Evolutionary conservation across 768 basidiomycete genomes (phyloP).

Genomic region (Botryobasidium botryosum): DNA sequence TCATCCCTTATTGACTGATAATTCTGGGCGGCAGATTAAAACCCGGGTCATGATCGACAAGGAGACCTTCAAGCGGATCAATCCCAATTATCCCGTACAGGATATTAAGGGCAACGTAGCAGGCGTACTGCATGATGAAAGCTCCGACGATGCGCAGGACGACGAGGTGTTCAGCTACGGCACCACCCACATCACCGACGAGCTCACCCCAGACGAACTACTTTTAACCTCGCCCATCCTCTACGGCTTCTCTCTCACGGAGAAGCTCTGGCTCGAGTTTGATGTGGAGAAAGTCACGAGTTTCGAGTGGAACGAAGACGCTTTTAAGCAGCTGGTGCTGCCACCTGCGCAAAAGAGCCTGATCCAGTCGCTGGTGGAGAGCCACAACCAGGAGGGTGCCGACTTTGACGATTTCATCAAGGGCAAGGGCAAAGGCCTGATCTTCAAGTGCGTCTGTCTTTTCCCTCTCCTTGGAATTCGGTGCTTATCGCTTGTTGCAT

Average conservation of each 20-base stretch:
- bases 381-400: constrained; percentile 14
- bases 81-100: constrained; percentile 27
- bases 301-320: constrained; percentile 14
- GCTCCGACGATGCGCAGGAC: constrained; percentile 1
- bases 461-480: constrained; percentile 13
- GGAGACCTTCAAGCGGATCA: constrained; percentile 35
- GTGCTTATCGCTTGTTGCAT: neutral
- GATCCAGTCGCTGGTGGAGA: constrained; percentile 19
- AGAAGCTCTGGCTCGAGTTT: constrained; percentile 33
- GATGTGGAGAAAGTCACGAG: constrained; percentile 2
- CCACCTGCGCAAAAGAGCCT: constrained; percentile 18
- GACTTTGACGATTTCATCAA: constrained; percentile 46
- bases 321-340: constrained; percentile 21
- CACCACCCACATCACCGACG: neutral
- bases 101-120: neutral
- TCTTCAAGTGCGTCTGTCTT: constrained; percentile 23
- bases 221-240: constrained; percentile 39
- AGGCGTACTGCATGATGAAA: neutral
- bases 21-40: constrained; percentile 31
- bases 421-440: constrained; percentile 45
- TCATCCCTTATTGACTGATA: neutral
- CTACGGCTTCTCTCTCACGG: constrained; percentile 43
- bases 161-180: neutral
- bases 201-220: constrained; percentile 33
- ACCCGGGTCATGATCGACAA: constrained; percentile 47